phyloP scores from a whole-genome alignment of 1,139 yeast species.

The Tardiomyces digboiensis region DNA sequence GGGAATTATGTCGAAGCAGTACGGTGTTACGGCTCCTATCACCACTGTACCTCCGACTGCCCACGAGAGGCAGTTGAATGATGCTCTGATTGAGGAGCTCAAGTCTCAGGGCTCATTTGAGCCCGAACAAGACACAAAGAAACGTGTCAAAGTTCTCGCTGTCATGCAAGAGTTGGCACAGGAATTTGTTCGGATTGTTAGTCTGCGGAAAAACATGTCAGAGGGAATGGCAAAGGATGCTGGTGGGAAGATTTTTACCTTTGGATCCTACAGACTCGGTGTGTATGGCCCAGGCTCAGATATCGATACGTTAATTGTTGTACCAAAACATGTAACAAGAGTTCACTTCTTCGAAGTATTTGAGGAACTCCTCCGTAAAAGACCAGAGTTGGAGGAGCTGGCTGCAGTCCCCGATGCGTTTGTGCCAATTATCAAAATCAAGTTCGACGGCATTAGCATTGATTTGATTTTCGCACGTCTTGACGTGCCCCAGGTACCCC shows the following conservation, averaged over 20 bases:
- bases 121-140: conserved; percentile 67
- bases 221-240: conserved; percentile 98
- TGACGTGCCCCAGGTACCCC: conserved; percentile 75
- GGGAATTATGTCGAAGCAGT: conserved; percentile 18
- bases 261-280: conserved; percentile 89
- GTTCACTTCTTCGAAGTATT: conserved; percentile 83
- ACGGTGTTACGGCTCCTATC: conserved; percentile 89
- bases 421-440: conserved; percentile 89
- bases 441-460: conserved; percentile 80
- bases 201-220: conserved; percentile 77
- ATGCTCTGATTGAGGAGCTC: conserved; percentile 64
- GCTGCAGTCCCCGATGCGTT: conserved; percentile 94
- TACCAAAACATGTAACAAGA: conserved; percentile 90
- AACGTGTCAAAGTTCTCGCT: conserved; percentile 63
- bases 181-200: conserved; percentile 76
- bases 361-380: conserved; percentile 49
- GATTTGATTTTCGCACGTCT: conserved; percentile 81
- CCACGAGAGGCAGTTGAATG: conserved; percentile 67
- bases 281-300: conserved; percentile 98
- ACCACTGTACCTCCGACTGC: conserved; percentile 79
- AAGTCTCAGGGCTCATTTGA: conserved; percentile 87
- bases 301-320: conserved; percentile 92
- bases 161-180: conserved; percentile 61
- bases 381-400: conserved; percentile 82
- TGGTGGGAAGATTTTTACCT: conserved; percentile 93